Percentiles rank a stretch among this genome's conserved stretches.
phyloP scores from a whole-genome alignment of 805 yeast species.

The Candida patagonica region DNA sequence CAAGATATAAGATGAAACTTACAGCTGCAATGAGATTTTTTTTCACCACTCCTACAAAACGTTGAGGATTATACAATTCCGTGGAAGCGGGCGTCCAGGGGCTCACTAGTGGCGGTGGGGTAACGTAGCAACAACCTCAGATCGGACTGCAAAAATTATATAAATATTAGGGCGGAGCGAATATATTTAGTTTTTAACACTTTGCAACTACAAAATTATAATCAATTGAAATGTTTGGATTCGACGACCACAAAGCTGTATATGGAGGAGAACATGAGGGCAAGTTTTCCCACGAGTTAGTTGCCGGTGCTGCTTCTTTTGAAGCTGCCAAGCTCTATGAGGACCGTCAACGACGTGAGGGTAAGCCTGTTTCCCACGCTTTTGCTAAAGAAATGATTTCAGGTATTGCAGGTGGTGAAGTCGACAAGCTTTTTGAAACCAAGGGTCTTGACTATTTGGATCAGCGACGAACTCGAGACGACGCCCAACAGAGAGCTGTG shows the following conservation, averaged over 20 bases:
- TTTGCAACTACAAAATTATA: slow-evolving; percentile 1
- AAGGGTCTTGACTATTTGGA: slow-evolving; percentile 24
- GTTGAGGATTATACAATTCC: no score
- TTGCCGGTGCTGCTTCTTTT: slow-evolving; percentile 25
- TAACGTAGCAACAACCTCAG: no score
- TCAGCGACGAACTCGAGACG: slow-evolving; percentile 13
- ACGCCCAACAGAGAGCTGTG: slow-evolving; percentile 20
- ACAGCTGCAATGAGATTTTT: no score
- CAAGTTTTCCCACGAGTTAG: slow-evolving; percentile 23
- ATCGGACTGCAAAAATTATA: no score
- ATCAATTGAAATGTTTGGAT: slow-evolving; percentile 15
- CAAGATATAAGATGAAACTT: no score
- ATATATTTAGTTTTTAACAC: background rate
- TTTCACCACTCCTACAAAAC: no score
- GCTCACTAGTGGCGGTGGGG: no score
- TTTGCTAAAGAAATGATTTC: slow-evolving; percentile 24
- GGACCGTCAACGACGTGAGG: slow-evolving; percentile 24
- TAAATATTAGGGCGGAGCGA: no score
- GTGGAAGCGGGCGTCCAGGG: no score
- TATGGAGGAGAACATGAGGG: slow-evolving; percentile 20
- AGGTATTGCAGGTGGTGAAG: slow-evolving; percentile 25
- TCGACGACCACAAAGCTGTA: slow-evolving; percentile 14
- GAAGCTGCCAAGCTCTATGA: slow-evolving; percentile 23
- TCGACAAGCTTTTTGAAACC: slow-evolving; percentile 25
- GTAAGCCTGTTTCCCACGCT: slow-evolving; percentile 22